Evolutionary conservation across 2,329 filamentous ascomycete genomes (phyloP).

Genomic region (Curvularia spicifera): DNA sequence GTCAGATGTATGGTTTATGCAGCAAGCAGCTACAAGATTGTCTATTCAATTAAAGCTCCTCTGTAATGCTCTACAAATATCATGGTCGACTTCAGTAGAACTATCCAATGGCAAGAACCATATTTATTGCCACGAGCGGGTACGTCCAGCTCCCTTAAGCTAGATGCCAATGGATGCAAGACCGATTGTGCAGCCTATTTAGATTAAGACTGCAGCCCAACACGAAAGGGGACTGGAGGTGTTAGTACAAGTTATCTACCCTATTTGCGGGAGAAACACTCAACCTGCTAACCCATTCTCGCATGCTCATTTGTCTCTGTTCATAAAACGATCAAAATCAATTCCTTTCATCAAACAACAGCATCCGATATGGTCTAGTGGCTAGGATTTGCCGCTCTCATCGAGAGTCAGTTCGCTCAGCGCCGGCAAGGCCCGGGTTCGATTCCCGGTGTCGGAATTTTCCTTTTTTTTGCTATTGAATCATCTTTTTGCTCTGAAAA

Average conservation of each 20-base stretch:
- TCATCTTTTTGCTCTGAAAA: too few relatives aligned
- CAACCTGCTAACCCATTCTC: too few relatives aligned
- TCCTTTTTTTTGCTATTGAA: too few relatives aligned
- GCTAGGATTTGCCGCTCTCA: constrained; percentile 49
- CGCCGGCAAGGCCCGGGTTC: constrained; percentile 45
- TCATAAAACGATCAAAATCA: too few relatives aligned
- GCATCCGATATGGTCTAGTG: constrained; percentile 34
- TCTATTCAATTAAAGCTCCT: neutral
- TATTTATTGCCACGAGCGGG: neutral
- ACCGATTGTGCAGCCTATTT: neutral
- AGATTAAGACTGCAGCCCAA: neutral
- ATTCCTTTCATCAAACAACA: constrained; percentile 9
- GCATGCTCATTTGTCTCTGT: too few relatives aligned
- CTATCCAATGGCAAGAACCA: neutral
- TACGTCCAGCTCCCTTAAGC: neutral
- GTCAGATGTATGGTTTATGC: neutral
- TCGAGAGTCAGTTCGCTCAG: constrained; percentile 29
- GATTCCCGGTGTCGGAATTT: neutral
- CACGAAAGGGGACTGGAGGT: neutral
- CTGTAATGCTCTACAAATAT: neutral
- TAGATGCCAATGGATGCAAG: neutral
- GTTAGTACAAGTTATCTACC: neutral
- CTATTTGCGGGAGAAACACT: too few relatives aligned
- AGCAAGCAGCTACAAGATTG: neutral
- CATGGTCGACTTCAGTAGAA: neutral